Evolutionary conservation across 169 alveolate genomes (phyloP).

Genomic region (Plasmodium billcollinsi): DNA sequence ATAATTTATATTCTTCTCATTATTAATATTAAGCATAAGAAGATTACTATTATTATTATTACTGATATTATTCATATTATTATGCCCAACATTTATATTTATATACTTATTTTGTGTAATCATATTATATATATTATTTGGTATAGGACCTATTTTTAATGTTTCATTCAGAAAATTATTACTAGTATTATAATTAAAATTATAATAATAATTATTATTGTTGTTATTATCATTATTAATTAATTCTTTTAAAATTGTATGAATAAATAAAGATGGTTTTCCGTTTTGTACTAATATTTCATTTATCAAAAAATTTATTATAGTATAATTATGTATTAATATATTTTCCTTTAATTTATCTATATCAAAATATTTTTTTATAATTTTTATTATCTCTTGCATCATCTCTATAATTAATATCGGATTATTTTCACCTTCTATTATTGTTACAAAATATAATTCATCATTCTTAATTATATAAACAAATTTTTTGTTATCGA

Average conservation of each 20-base stretch:
- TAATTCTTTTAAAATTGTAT: constrained; percentile 44
- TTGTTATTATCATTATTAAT: constrained; percentile 9
- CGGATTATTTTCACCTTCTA: constrained; percentile 42
- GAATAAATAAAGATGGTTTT: constrained; percentile 46
- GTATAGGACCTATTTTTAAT: constrained; percentile 14
- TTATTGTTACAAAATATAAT: constrained; percentile 31
- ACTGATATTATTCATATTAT: not conserved
- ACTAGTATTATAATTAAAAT: too few relatives aligned
- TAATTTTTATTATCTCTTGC: constrained; percentile 32
- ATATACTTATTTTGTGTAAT: constrained; percentile 13
- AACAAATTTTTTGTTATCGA: constrained; percentile 5
- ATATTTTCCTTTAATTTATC: constrained; percentile 18
- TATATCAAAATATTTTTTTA: constrained; percentile 53
- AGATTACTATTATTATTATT: not conserved
- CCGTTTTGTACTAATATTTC: constrained; percentile 69
- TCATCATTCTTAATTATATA: constrained; percentile 30
- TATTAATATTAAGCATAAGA: not conserved
- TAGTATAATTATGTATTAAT: constrained; percentile 55
- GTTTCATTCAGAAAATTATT: constrained; percentile 53
- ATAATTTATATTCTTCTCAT: constrained; percentile 43
- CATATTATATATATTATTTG: constrained; percentile 37
- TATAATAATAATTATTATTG: too few relatives aligned
- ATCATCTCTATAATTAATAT: constrained; percentile 47
- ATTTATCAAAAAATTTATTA: constrained; percentile 50
- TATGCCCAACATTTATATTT: not conserved